Base-by-base conservation (phyloP, 2,329 filamentous ascomycete genomes). In the Ceratocystis harringtonii region DNA sequence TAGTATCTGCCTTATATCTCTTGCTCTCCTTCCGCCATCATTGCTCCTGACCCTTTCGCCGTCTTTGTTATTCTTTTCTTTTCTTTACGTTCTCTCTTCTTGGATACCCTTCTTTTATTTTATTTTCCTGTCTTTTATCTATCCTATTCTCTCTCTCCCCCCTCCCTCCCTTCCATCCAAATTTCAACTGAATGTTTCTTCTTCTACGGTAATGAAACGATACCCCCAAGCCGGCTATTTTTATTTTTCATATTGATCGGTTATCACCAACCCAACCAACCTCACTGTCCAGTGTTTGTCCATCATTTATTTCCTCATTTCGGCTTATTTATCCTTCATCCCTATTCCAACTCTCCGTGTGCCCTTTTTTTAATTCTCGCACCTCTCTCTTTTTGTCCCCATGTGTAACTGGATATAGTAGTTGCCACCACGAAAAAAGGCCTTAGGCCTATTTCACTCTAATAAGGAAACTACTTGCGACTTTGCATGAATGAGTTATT, bases 121-220 rank as follows among this genome's bases (percentile, higher is more conserved):
- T 44, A 7, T 58, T 44, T 28, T 28, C 15, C 45, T 5, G 25
- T 28, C 43, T 48, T 52, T 63, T 19, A 22, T 22, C 19, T 28
- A 15, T 22, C 28, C 3, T 4, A 10, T 50, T 19, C 8, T 50
- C 48, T 50, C 22, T 28, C n/a, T 50, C 19, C 36, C 15, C n/a
- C 41, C 6, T 50, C 43, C 8, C 48, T 30, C 6, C 41, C 36
- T 10, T 19, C 25, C 6, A 22, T 63, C 25, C 19, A 25, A 41
- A 28, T 30, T 48, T 57, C 61, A 6, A 52, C n/a, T 36, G 55
- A 58, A 58, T 58, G 36, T 58, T 57, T 50, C 41, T 45, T 61
- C 15, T 48, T 32, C 41, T 28, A 43, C 43, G 55, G 63, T 52
- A 65, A 65, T 61, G 44, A 65, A 65, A 61, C 55, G 43, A 61